Conservation (phyloP, 306 rosid species). For the Datisca glomerata region DNA sequence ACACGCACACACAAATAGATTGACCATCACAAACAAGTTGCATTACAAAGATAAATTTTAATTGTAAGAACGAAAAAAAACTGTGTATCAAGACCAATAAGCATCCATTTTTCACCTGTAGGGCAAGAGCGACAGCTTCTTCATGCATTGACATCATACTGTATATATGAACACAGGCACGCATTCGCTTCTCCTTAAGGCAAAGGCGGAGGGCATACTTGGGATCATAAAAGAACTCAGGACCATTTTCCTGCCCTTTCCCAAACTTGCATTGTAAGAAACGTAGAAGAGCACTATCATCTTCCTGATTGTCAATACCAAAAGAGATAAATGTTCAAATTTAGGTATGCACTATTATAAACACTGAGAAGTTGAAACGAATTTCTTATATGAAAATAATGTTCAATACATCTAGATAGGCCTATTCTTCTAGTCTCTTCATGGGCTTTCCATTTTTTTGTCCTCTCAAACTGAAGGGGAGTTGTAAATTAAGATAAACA, state of each 20-base stretch:
- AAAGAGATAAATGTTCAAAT: background rate
- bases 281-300: slow-evolving; percentile 77
- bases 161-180: slow-evolving; percentile 98
- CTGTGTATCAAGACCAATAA: slow-evolving; percentile 19
- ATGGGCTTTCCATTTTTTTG: no score
- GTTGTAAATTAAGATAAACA: no score
- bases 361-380: slow-evolving; percentile 1
- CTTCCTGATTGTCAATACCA: slow-evolving; percentile 56
- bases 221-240: slow-evolving; percentile 94
- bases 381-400: slow-evolving; percentile 1
- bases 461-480: no score
- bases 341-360: background rate
- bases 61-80: no score
- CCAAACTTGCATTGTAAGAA: slow-evolving; percentile 93
- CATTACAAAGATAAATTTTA: no score
- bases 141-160: slow-evolving; percentile 99
- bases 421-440: no score
- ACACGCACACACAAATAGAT: no score
- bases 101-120: slow-evolving; percentile 47
- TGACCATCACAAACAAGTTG: no score
- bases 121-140: slow-evolving; percentile 98
- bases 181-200: slow-evolving; percentile 96
- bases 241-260: slow-evolving; percentile 82
- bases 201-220: slow-evolving; percentile 96
- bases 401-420: no score